Base-by-base conservation (phyloP, 2,329 filamentous ascomycete genomes). In the Pseudocercospora vitis region DNA sequence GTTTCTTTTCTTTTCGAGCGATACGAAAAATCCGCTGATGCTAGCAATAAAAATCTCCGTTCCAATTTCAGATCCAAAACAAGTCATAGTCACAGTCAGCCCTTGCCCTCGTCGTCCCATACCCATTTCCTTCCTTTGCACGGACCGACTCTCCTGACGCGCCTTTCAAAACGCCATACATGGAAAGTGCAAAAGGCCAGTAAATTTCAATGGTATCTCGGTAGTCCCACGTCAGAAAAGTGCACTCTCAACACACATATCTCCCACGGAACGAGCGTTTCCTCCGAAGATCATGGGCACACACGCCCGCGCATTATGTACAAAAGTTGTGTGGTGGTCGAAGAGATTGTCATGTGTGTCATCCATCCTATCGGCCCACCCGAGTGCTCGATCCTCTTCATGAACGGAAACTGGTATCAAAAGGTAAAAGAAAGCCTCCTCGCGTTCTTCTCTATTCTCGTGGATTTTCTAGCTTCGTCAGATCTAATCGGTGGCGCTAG, bases 371-470 rank as follows among this genome's bases (percentile, higher is more conserved):
- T 40, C 35, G 35, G 23, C 23, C 35, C 11, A 12, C 37, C 19
- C 9, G 12, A 24, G 24, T 42, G 37, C 37, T 42, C 14, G 14
- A n/a, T n/a, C n/a, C 26, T 14, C 42, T 45, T 24, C 18, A 29
- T 45, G 29, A 14, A 45, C 28, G 19, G 42, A 45, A 31, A 45
- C 42, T 45, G 42, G 24, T 45, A 51, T 55, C 52, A 32, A 40
- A 35, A 47, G 44, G 16, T 26, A n/a, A n/a, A n/a, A n/a, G n/a
- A n/a, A n/a, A n/a, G n/a, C n/a, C n/a, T n/a, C n/a, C 50, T 44
- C 28, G 23, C 24, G 23, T 33, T 32, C 50, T 32, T 45, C 37
- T 54, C 46, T 45, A 37, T 45, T 54, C 28, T 42, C 47, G 47
- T 54, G 33, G 26, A 19, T 21, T 6, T 16, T 33, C 29, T 37